phyloP scores from a whole-genome alignment of 1,139 yeast species.

The Scheffersomyces segobiensis region DNA sequence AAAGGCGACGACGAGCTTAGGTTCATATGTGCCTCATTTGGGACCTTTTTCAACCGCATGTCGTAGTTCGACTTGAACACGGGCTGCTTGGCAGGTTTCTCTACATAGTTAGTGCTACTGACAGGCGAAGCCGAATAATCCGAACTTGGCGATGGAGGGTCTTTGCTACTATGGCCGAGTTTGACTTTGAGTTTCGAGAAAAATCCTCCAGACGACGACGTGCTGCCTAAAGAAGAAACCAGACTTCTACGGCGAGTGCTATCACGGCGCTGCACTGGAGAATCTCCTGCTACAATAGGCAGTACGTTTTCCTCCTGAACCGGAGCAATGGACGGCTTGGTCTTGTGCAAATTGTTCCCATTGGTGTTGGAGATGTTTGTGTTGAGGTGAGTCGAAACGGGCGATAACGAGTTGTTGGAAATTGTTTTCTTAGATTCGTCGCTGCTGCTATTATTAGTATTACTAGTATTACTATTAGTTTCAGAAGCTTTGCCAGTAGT shows the following conservation, averaged over 20 bases:
- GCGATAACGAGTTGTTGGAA: slow-evolving; percentile 7
- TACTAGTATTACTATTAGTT: background rate
- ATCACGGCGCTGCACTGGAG: background rate
- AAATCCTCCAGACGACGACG: slow-evolving; percentile 26
- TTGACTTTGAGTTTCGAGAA: slow-evolving; percentile 41
- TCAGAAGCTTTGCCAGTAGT: background rate
- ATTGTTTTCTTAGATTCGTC: background rate
- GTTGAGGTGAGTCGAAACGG: slow-evolving; percentile 27
- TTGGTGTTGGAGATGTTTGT: slow-evolving; percentile 38
- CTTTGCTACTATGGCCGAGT: slow-evolving; percentile 20
- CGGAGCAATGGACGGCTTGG: slow-evolving; percentile 38
- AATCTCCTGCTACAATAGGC: slow-evolving; percentile 3
- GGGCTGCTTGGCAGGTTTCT: background rate
- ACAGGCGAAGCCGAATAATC: slow-evolving; percentile 2
- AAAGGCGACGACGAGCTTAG: background rate
- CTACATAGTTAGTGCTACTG: background rate
- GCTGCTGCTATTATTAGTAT: background rate
- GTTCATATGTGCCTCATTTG: background rate
- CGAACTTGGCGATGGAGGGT: slow-evolving; percentile 10
- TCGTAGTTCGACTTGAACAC: slow-evolving; percentile 14
- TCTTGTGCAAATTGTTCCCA: slow-evolving; percentile 29
- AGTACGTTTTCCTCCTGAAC: slow-evolving; percentile 30
- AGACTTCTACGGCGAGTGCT: background rate
- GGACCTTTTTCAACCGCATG: slow-evolving; percentile 1
- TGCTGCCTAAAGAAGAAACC: slow-evolving; percentile 6